Evolutionary conservation across 257 asterid genomes (phyloP), one percentile per base, ranked within the genome.

Genomic region (Gentiana straminea): DNA sequence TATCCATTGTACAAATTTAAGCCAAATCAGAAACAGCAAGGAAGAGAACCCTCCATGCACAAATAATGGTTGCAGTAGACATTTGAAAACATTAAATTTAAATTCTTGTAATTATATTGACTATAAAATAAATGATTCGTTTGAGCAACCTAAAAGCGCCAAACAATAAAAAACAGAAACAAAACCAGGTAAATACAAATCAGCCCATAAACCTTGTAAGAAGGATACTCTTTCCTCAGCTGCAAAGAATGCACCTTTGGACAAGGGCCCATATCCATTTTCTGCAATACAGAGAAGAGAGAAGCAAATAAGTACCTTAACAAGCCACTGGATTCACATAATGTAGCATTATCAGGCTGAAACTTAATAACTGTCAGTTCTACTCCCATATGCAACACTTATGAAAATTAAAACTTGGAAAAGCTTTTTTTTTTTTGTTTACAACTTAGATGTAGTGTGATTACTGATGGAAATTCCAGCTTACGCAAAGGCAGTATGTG

Each of bases 221-320:
- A 70, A 78, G 89, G 96, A 87, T 87, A 87, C 96, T 84, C 92
- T 70, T 87, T 87, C 62, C 96, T 81, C 66, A 86, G 86, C 77
- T 71, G 96, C 86, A 86, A 73, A 0, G 96, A 86, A 52, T 86
- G 96, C 75, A 84, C 84, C 81, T 86, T 86, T 3, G 94, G 94
- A 76, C 96, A 86, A 2, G 91, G 92, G 15, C 96, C 96, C 82
- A 77, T 76, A 68, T 86, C 96, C 90, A 86, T 86, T 81, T 86
- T 86, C 96, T 86, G 79, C 72, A 72, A 51, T n/a, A 56, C 68
- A 35, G 37, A 57, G 44, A 3, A 33, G 63, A 55, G 4, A 52
- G 12, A 44, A 24, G 24, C 24, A 24, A 24, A 24, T 24, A 24
- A 24, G 24, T 24, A 24, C 24, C 24, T 24, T 24, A 24, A 24